Conservation (phyloP, 176 grass and related monocot species). For the Olyra latifolia region DNA sequence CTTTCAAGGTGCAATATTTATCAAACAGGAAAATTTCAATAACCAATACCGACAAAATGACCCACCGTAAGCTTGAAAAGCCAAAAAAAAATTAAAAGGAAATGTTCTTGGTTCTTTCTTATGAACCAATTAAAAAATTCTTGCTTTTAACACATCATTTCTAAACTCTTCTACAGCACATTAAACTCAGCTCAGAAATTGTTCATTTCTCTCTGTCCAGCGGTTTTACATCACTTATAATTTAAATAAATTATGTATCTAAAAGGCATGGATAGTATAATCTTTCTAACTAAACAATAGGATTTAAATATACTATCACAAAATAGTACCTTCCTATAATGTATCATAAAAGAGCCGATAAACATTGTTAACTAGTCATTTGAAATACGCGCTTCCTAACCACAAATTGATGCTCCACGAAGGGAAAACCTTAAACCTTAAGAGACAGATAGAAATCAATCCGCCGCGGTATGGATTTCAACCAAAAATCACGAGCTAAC, state of each 20-base stretch:
- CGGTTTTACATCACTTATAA: too few relatives aligned
- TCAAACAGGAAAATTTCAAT: neutral
- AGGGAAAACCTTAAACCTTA: neutral
- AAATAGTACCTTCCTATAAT: too few relatives aligned
- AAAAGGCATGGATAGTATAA: too few relatives aligned
- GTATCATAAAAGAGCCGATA: too few relatives aligned
- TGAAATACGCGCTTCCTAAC: neutral
- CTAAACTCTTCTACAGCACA: neutral
- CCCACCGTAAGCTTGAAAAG: neutral
- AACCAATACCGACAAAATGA: neutral
- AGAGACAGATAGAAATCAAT: neutral
- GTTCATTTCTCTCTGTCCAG: too few relatives aligned
- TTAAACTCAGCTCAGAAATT: too few relatives aligned
- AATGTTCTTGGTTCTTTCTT: neutral
- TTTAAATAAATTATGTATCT: too few relatives aligned
- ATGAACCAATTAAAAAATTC: neutral
- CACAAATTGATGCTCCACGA: neutral
- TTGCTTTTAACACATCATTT: neutral
- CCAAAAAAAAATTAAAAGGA: neutral
- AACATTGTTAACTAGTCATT: too few relatives aligned
- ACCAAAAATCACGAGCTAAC: conserved; percentile 19
- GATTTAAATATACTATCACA: too few relatives aligned
- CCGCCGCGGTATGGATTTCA: neutral
- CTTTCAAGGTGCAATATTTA: neutral
- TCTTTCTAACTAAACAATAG: too few relatives aligned